These are phyloP conservation scores for Candida endomychidarum DNA, from an alignment of 805 yeast species.

Conservation along the genomic window DNA sequence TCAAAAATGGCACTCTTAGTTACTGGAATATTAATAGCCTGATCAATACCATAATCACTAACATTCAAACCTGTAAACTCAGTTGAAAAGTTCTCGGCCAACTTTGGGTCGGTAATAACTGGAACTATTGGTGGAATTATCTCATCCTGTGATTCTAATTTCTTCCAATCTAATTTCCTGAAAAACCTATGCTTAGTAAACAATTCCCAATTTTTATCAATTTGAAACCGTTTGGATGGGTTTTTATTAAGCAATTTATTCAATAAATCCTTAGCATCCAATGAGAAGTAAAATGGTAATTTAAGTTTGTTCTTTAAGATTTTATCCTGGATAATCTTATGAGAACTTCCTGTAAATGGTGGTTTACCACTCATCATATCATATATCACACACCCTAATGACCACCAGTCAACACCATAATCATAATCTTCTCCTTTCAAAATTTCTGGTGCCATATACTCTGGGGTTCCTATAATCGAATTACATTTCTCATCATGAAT, in stretches of 20 bases:
- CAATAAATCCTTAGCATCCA: constrained; percentile 44
- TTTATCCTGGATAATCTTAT: constrained; percentile 40
- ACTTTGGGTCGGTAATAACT: constrained; percentile 41
- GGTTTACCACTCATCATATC: constrained; percentile 47
- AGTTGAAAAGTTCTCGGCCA: constrained; percentile 45
- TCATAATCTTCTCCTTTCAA: constrained; percentile 41
- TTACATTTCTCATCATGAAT: constrained; percentile 19
- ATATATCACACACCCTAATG: constrained; percentile 44
- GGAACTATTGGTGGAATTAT: constrained; percentile 42
- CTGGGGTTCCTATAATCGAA: constrained; percentile 46
- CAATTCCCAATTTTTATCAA: constrained; percentile 33
- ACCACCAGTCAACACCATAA: constrained; percentile 49
- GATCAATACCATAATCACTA: constrained; percentile 24
- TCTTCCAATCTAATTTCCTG: constrained; percentile 38
- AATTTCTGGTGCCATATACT: constrained; percentile 51
- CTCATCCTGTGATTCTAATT: constrained; percentile 28
- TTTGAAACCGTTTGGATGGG: constrained; percentile 37
- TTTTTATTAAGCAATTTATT: constrained; percentile 37
- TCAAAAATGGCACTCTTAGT: constrained; percentile 16
- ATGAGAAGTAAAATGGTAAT: constrained; percentile 40
- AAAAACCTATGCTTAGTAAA: constrained; percentile 40
- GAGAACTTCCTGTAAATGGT: constrained; percentile 44
- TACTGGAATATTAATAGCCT: constrained; percentile 12
- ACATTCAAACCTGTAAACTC: constrained; percentile 48
- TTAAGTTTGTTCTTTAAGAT: constrained; percentile 33